A percentile compares a stretch with the other conserved stretches of the same genome.
These are phyloP conservation scores for Fragaria iinumae DNA, from an alignment of 306 rosid genomes.

Conservation along the genomic window DNA sequence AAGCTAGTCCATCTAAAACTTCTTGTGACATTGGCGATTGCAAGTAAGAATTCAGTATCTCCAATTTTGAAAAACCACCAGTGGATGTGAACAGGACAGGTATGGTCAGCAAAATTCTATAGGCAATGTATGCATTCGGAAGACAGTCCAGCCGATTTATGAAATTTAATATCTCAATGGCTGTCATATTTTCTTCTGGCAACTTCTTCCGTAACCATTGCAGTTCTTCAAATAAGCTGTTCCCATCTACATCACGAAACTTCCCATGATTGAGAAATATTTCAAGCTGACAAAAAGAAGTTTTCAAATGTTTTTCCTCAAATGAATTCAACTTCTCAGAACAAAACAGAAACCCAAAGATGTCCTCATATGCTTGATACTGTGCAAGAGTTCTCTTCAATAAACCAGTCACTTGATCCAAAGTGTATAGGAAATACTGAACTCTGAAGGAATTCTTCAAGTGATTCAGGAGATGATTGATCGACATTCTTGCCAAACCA, in stretches of 20 bases:
- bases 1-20: constrained; percentile 2
- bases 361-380: not conserved
- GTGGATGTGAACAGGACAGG: not conserved
- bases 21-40: not conserved
- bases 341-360: not conserved
- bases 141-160: not conserved
- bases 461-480: not conserved
- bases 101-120: not conserved
- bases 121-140: constrained; percentile 9
- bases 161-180: not conserved
- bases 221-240: not conserved
- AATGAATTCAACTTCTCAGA: not conserved
- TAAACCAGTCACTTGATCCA: not conserved
- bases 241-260: not conserved
- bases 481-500: not conserved
- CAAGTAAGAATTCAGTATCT: constrained; percentile 12
- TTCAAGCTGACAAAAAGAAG: not conserved
- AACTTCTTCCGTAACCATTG: not conserved
- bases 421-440: not conserved
- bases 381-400: not conserved
- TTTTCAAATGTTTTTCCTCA: not conserved
- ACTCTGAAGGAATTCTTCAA: constrained; percentile 8
- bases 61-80: constrained; percentile 5
- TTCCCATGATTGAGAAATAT: not conserved
- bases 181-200: constrained; percentile 1